Percentiles rank a stretch among this genome's conserved stretches.
phyloP scores from a whole-genome alignment of 441 rosid genomes.

The Sinapis alba region DNA sequence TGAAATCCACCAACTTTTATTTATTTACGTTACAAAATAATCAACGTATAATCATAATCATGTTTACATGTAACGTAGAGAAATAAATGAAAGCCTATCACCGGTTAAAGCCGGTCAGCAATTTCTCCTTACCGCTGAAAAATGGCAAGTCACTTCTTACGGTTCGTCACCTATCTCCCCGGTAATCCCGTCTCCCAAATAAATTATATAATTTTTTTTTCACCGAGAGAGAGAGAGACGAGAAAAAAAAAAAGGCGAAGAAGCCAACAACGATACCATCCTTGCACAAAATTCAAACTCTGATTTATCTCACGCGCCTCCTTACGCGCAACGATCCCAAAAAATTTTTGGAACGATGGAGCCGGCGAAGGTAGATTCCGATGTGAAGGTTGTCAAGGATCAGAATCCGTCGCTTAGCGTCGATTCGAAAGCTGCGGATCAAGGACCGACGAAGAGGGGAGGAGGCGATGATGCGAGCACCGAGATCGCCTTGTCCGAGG shows the following conservation, averaged over 20 bases:
- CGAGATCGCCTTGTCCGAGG: slow-evolving; percentile 40
- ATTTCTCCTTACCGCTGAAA: background rate
- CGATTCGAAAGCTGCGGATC: slow-evolving; percentile 37
- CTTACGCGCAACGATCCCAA: slow-evolving; percentile 20
- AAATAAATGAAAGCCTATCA: background rate
- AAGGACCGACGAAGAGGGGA: slow-evolving; percentile 29
- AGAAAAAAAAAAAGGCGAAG: background rate
- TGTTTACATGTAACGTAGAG: no score
- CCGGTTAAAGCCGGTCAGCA: slow-evolving; percentile 16
- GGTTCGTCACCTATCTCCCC: slow-evolving; percentile 29
- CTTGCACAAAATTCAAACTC: slow-evolving; percentile 26
- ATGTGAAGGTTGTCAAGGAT: slow-evolving; percentile 39
- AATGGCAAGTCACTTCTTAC: slow-evolving; percentile 8
- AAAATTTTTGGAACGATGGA: slow-evolving; percentile 44
- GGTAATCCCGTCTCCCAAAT: slow-evolving; percentile 26
- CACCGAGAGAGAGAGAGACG: background rate
- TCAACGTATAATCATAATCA: no score
- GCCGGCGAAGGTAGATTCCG: slow-evolving; percentile 44
- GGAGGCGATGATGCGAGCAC: slow-evolving; percentile 46
- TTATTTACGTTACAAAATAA: no score
- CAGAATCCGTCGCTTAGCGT: slow-evolving; percentile 20
- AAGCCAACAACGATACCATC: slow-evolving; percentile 27
- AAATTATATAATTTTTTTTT: background rate
- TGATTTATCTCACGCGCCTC: slow-evolving; percentile 24
- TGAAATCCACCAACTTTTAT: no score